Evolutionary conservation across 495 filamentous ascomycete genomes (phyloP), one percentile per base, ranked within the genome.

Genomic region (Aspergillus egyptiacus): DNA sequence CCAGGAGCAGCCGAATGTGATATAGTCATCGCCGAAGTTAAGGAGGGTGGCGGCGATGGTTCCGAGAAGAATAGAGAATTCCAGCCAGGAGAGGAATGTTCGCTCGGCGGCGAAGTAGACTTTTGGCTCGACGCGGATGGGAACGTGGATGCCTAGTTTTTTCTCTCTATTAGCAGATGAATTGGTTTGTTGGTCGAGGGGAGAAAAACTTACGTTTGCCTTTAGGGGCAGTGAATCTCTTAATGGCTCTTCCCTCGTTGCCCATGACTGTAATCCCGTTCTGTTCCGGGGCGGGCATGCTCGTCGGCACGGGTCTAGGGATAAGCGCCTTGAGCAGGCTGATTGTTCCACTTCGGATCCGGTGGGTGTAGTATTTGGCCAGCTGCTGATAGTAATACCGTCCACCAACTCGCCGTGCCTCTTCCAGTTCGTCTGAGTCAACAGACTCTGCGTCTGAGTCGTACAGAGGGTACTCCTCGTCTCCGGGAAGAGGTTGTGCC

Each of bases 31-130:
- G 37, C 83, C 80, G 62, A 98, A 98, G 72, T 98, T 98, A 33
- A 98, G 80, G 27, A 97, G 73, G 4, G 90, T 86, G 15, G 87
- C 86, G 6, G 93, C 91, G 50, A 98, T 95, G 48, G 88, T 85
- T 57, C 86, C 88, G 19, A 98, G 81, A 62, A 96, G 85, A 68
- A 98, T 93, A 39, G 83, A 87, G 72, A 93, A 96, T 69, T 98
- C 91, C 48, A 97, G 87, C 93, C 93, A 98, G 30, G 89, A 86
- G 52, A 98, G 78, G 68, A 96, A 98, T 10, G 93, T 98, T 50
- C 93, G 80, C 62, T 98, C 93, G 6, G 89, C 89, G 19, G 93
- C 93, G 56, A 98, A 95, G 67, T 90, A 94, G 51, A 98, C 93
- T 65, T 98, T 98, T 2, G 93, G 93, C 69, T 98, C 93, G 37